phyloP scores from a whole-genome alignment of 2,329 filamentous ascomycete genomes.

The Monilinia fructigena region DNA sequence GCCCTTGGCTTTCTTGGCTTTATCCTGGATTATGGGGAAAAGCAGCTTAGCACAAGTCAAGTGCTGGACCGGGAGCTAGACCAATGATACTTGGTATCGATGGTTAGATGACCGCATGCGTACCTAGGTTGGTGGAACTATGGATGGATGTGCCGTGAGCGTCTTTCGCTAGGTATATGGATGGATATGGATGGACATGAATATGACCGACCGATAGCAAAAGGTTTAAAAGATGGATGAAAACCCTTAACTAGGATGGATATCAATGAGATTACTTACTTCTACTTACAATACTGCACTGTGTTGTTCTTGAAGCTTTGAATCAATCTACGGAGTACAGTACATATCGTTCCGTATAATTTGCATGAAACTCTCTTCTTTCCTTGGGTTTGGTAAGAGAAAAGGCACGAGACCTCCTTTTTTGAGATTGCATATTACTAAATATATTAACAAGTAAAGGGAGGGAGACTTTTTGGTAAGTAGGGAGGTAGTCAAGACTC shows the following conservation, averaged over 20 bases:
- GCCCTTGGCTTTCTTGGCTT: slow-evolving; percentile 18
- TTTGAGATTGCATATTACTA: background rate
- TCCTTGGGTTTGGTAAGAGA: background rate
- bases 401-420: background rate
- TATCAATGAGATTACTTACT: no score
- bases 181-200: no score
- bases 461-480: no score
- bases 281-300: no score
- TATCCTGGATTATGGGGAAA: slow-evolving; percentile 18
- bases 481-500: no score
- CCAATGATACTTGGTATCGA: background rate
- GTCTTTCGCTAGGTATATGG: background rate
- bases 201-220: background rate
- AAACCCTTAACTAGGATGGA: background rate
- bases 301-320: no score
- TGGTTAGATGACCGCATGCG: slow-evolving; percentile 5
- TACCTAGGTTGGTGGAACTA: background rate
- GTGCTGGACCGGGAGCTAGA: no score
- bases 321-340: no score
- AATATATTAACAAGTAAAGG: no score
- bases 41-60: background rate
- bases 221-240: background rate
- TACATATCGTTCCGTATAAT: no score
- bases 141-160: background rate
- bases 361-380: no score